Evolutionary conservation across 192 early-diverging fungal species (phyloP).

Genomic region (Allomyces macrogynus): DNA sequence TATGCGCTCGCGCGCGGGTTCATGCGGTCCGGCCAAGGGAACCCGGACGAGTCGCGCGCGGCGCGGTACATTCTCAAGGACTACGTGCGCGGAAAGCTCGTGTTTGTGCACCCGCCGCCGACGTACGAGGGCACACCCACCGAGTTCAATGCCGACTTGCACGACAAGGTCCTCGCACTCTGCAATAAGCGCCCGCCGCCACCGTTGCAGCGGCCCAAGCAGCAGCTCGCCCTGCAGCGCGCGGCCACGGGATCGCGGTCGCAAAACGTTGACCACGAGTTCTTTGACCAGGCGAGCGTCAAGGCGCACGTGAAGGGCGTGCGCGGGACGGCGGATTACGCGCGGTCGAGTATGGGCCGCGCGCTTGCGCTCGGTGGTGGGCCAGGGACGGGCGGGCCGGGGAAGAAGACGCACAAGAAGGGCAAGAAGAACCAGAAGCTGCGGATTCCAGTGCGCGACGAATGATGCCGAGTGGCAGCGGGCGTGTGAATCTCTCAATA

Average conservation of each 20-base stretch:
- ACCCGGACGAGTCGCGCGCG: slow-evolving; percentile 92
- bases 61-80: slow-evolving; percentile 95
- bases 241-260: slow-evolving; percentile 28
- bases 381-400: slow-evolving; percentile 9
- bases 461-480: neutral
- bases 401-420: slow-evolving; percentile 51
- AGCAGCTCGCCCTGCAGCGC: slow-evolving; percentile 12
- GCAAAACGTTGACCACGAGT: slow-evolving; percentile 37
- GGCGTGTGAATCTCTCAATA: too few relatives aligned
- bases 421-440: slow-evolving; percentile 54
- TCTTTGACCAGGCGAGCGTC: slow-evolving; percentile 1
- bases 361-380: slow-evolving; percentile 9
- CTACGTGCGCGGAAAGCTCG: slow-evolving; percentile 76
- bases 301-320: slow-evolving; percentile 21
- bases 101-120: slow-evolving; percentile 71
- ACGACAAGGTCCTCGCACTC: slow-evolving; percentile 8
- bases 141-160: slow-evolving; percentile 55
- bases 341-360: slow-evolving; percentile 11
- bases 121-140: slow-evolving; percentile 19
- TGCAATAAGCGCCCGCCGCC: slow-evolving; percentile 6
- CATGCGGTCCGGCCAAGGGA: slow-evolving; percentile 77
- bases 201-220: slow-evolving; percentile 4
- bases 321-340: slow-evolving; percentile 10
- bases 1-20: slow-evolving; percentile 90
- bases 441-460: slow-evolving; percentile 39